Evolutionary conservation across 2,329 filamentous ascomycete species (phyloP), one percentile per base, ranked within the genome.

Genomic region (Xylaria multiplex): DNA sequence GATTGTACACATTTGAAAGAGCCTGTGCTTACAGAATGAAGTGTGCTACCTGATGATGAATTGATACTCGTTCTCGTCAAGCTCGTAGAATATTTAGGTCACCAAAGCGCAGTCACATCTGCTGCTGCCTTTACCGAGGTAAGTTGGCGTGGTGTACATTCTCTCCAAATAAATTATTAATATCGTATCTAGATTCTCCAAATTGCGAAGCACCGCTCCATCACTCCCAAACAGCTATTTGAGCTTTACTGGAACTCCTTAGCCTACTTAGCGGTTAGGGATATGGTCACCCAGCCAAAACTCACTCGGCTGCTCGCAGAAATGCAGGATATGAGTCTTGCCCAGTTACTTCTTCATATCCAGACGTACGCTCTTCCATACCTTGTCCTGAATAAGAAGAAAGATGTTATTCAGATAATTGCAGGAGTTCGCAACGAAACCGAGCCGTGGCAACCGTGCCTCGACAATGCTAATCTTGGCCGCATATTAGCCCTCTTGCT

Each of bases 161-260:
- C 24, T 50, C 8, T 40, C 16, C 46, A 45, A 16, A 19, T 37
- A 22, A 43, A 2, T 58, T 59, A 19, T 9, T 59, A 11, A 57
- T 61, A 24, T 61, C 58, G 61, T 43, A 67, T 24, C 2, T 42
- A 81, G 79, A 81, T 97, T 45, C 83, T 91, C 22, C 89, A 88
- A 66, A 83, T 98, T 55, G 91, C 93, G 1, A 86, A 90, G 58
- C 81, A 84, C 54, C 85, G 89, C 46, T 83, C 84, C 2, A 83
- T 87, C 43, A 90, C 88, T 1, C 85, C 90, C 1, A 84, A 86
- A 32, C 87, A 89, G 16, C 81, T 99, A 0, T 90, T 98, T 63
- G 88, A 90, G 62, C 93, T 95, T 0, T 98, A 93, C 77, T 98
- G 95, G 94, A 88, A 89, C 70, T 95, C 87, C 35, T 83, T 99